phyloP scores from a whole-genome alignment of 2,329 filamentous ascomycete species.

The Epichloe festucae region DNA sequence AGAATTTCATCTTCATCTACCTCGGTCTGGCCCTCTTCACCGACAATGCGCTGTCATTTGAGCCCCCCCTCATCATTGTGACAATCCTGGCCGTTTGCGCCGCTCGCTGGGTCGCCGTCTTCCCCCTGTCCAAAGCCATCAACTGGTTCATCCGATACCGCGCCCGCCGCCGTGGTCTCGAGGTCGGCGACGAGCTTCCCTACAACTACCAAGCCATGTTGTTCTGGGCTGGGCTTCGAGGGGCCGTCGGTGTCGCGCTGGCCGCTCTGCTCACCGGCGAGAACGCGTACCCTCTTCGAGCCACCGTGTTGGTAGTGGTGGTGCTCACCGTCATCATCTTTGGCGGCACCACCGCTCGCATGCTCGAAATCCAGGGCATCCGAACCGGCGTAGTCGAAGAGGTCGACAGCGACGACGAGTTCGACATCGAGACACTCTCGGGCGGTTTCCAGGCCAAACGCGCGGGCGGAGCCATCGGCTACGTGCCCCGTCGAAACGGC shows the following conservation, averaged over 20 bases:
- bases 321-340: constrained; percentile 98
- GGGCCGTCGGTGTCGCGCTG: constrained; percentile 88
- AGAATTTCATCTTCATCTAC: constrained; percentile 99
- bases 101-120: constrained; percentile 86
- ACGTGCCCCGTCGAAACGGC: constrained; percentile 54
- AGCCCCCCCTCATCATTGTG: constrained; percentile 87
- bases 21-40: constrained; percentile 91
- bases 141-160: constrained; percentile 89
- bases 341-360: constrained; percentile 88
- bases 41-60: constrained; percentile 75
- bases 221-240: constrained; percentile 95
- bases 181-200: constrained; percentile 76
- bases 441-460: constrained; percentile 70
- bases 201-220: constrained; percentile 98
- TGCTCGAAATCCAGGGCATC: constrained; percentile 96
- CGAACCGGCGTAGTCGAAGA: constrained; percentile 93
- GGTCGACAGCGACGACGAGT: constrained; percentile 94
- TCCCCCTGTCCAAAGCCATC: constrained; percentile 83
- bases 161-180: constrained; percentile 57
- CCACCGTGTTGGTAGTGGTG: constrained; percentile 93
- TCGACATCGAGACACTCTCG: constrained; percentile 76
- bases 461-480: constrained; percentile 63
- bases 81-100: constrained; percentile 85
- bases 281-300: constrained; percentile 71
- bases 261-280: constrained; percentile 76